Conservation (phyloP, 768 basidiomycete genomes). For the Pisolithus marmoratus region DNA sequence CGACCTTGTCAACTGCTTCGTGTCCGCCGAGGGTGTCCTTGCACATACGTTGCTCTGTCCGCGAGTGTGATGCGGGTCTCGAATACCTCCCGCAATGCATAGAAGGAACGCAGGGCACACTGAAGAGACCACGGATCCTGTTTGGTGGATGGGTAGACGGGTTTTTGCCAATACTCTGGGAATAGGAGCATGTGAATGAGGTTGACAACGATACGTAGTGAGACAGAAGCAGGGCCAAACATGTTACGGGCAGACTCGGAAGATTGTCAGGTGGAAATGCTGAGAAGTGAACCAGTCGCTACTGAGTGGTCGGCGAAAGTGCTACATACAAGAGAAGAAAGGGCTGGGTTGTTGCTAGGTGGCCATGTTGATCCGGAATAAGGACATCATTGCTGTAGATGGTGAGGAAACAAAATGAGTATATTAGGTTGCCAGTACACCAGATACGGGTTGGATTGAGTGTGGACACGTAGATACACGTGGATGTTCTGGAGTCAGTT, state of each 20-base stretch:
- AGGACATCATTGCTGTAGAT: slow-evolving; percentile 18
- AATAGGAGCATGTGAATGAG: slow-evolving; percentile 29
- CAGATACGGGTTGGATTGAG: slow-evolving; percentile 24
- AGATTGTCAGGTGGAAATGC: slow-evolving; percentile 45
- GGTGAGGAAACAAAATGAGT: slow-evolving; percentile 17
- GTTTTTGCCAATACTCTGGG: slow-evolving; percentile 23
- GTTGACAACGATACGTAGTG: slow-evolving; percentile 44
- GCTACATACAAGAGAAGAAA: slow-evolving; percentile 41
- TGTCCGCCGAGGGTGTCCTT: slow-evolving; percentile 95
- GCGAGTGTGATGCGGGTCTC: slow-evolving; percentile 68
- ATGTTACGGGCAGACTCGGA: slow-evolving; percentile 65
- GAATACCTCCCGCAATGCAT: slow-evolving; percentile 90
- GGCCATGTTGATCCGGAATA: slow-evolving; percentile 17
- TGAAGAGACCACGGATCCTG: slow-evolving; percentile 55
- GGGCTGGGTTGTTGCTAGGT: slow-evolving; percentile 30
- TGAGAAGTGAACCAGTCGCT: slow-evolving; percentile 6
- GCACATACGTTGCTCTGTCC: slow-evolving; percentile 93
- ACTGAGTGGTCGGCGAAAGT: slow-evolving; percentile 31
- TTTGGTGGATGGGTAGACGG: slow-evolving; percentile 34
- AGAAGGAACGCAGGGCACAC: slow-evolving; percentile 97
- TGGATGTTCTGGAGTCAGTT: slow-evolving; percentile 30
- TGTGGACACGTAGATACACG: slow-evolving; percentile 33
- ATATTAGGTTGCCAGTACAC: slow-evolving; percentile 20
- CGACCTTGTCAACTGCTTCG: slow-evolving; percentile 94
- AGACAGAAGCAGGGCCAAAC: slow-evolving; percentile 43